Conservation (phyloP, 2,329 filamentous ascomycete species). For the Domatiomyces catenatus region DNA sequence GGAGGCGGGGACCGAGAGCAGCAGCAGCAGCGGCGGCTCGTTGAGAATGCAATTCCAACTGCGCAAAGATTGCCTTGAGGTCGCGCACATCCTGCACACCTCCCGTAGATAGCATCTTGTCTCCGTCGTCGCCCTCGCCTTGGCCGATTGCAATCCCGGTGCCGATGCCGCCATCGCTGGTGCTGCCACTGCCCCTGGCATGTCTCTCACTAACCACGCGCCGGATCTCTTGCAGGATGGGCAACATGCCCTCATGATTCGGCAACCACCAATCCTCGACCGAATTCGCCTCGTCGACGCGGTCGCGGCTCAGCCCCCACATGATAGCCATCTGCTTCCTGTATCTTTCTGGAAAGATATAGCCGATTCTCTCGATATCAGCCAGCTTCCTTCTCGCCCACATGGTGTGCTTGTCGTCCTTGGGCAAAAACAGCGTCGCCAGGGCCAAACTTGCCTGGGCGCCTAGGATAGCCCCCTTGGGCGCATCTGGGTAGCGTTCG, state of each 20-base stretch:
- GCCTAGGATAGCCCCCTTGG: constrained; percentile 54
- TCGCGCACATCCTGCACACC: constrained; percentile 51
- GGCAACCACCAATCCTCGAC: constrained; percentile 81
- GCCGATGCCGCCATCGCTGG: constrained; percentile 28
- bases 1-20: not conserved
- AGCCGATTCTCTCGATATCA: constrained; percentile 58
- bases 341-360: constrained; percentile 63
- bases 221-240: constrained; percentile 60
- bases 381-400: constrained; percentile 74
- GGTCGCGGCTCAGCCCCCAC: constrained; percentile 34
- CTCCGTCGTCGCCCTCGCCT: not conserved
- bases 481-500: constrained; percentile 53
- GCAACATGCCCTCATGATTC: constrained; percentile 58
- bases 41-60: constrained; percentile 38
- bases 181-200: constrained; percentile 28
- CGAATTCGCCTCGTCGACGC: constrained; percentile 38
- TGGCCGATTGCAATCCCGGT: constrained; percentile 18
- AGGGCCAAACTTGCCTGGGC: constrained; percentile 65
- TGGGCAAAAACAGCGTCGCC: constrained; percentile 62
- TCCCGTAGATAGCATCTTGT: constrained; percentile 4
- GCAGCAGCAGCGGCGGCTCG: constrained; percentile 1
- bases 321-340: constrained; percentile 60
- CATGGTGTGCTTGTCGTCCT: constrained; percentile 53
- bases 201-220: constrained; percentile 62
- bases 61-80: constrained; percentile 58